Evolutionary conservation across 225 moss, liverwort and hornwort genomes (phyloP), one percentile per base, ranked within the genome.

Genomic region (Polytrichum formosum): DNA sequence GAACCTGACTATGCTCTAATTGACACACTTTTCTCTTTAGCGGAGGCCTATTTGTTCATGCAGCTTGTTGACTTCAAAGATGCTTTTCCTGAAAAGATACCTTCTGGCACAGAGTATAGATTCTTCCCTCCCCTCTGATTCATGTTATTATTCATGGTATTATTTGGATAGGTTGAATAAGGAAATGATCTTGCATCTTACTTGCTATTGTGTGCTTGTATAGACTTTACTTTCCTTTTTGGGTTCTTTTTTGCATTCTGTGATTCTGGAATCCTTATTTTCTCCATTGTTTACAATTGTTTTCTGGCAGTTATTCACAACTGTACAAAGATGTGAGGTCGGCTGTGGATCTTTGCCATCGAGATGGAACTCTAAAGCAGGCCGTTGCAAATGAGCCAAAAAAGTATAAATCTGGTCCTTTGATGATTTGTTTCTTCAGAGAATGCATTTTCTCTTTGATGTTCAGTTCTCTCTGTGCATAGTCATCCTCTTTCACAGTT

Each of bases 1-100:
- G 96, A 96, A 74, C 96, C 93, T 59, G 93, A 96, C 81, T 96
- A 90, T 77, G 96, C 96, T 21, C 76, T 93, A 60, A 87, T 96
- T 77, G 96, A 96, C 72, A 96, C 93, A 0, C 77, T 96, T 55
- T 96, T 96, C 69, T 96, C 96, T 19, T 77, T 96, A 67, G 96
- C 93, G 28, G 93, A 96, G 77, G 96, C 96, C 65, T 96, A 96
- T 67, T 72, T 96, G 76, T 93, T 96, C 83, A 93, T 93, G 80
- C 96, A 93, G 78, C 82, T 93, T 71, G 96, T 96, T 70, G 90
- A 93, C 78, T 90, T 96, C 55, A 89, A 77, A 61, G 96, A 93
- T 69, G 77, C 87, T 28, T 81, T 82, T 77, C 91, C 95, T 19
- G 82, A 81, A 28, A 91, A 73, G 76, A 70, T 96, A 28, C 82